phyloP scores from a whole-genome alignment of 1,284 basidiomycete species.

The Naganishia albida region DNA sequence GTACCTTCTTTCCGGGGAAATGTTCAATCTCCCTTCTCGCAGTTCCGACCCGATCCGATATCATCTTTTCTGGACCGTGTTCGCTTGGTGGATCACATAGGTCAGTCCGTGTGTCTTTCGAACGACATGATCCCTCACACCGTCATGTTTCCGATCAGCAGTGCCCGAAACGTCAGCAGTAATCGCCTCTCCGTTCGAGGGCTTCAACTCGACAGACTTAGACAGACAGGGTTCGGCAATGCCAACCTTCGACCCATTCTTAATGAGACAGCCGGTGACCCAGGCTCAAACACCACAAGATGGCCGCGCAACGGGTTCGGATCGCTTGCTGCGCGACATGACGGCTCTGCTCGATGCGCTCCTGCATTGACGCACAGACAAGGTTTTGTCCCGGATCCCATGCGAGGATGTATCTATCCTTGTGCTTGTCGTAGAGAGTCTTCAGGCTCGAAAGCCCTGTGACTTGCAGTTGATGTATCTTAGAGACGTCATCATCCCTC shows the following conservation, averaged over 20 bases:
- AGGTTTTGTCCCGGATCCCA: too few species aligned
- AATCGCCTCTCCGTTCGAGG: background rate
- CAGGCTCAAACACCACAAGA: background rate
- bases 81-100: background rate
- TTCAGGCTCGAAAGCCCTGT: too few species aligned
- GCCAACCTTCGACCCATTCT: background rate
- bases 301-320: background rate
- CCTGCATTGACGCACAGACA: background rate
- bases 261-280: background rate
- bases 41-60: slow-evolving; percentile 12
- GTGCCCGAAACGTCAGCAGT: background rate
- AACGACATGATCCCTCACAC: background rate
- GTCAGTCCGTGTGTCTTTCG: too few species aligned
- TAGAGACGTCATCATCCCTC: too few species aligned
- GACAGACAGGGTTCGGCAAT: background rate
- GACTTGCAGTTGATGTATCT: too few species aligned
- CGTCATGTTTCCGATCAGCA: background rate
- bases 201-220: too few species aligned
- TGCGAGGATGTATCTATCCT: too few species aligned
- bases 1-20: too few species aligned
- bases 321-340: background rate
- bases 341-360: background rate
- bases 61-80: slow-evolving; percentile 11
- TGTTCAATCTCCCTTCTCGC: background rate
- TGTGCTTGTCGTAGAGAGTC: too few species aligned